Percentiles rank a stretch among this genome's conserved stretches.
These are phyloP conservation scores for Agarophyton chilense DNA, from an alignment of 23 red algal genomes.

Conservation along the genomic window DNA sequence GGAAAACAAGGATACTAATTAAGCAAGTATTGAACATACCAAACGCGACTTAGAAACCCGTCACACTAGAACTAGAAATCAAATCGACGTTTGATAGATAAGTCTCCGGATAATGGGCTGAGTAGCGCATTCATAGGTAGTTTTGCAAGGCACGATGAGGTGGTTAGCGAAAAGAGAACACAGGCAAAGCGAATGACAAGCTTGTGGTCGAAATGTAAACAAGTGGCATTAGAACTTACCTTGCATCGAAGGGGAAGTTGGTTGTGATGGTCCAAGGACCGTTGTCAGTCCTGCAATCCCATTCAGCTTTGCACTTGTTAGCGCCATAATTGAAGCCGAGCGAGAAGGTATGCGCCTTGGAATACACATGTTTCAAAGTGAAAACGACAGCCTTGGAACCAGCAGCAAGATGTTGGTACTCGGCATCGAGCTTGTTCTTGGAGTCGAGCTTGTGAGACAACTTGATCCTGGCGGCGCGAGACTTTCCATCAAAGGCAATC, in stretches of 20 bases:
- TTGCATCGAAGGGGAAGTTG: constrained; percentile 59
- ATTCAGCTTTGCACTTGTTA: constrained; percentile 70
- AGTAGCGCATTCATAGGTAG: not conserved
- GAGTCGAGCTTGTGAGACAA: constrained; percentile 64
- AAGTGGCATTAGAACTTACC: constrained; percentile 45
- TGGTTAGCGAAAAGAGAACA: not conserved
- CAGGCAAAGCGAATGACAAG: not conserved
- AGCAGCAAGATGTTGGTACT: constrained; percentile 50
- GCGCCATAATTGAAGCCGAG: constrained; percentile 55
- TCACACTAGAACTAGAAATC: constrained; percentile 31
- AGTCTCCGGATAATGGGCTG: constrained; percentile 50
- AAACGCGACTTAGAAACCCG: not conserved
- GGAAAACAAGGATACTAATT: not conserved
- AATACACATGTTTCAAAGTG: constrained; percentile 62
- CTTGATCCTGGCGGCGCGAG: constrained; percentile 60
- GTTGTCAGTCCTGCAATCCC: constrained; percentile 80
- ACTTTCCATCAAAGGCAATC: constrained; percentile 67
- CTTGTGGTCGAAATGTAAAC: not conserved
- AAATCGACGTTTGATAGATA: constrained; percentile 62
- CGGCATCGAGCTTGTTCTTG: constrained; percentile 72
- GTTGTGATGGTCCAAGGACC: constrained; percentile 79
- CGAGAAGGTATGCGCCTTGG: constrained; percentile 56
- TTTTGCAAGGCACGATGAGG: not conserved
- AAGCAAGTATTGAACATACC: not conserved
- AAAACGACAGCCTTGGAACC: constrained; percentile 38